Percentiles rank a stretch among this genome's conserved stretches.
Evolutionary conservation across 1,139 yeast species (phyloP).

Genomic region (Candida sanyaensis): DNA sequence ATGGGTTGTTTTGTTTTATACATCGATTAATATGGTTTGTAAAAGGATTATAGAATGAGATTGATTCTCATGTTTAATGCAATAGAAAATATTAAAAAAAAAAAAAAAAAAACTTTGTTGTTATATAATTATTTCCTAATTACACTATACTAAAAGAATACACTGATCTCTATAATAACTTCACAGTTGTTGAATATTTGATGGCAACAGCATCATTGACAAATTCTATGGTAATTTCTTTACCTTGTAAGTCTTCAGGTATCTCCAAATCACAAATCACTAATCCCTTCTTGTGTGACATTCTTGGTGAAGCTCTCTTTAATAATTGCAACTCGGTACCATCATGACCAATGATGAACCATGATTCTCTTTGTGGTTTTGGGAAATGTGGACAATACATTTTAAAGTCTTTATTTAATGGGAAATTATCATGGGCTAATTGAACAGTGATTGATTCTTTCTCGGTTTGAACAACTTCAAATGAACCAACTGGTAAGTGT

Average conservation of each 20-base stretch:
- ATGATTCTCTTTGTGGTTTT: conserved; percentile 88
- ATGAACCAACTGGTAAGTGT: conserved; percentile 50
- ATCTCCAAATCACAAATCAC: conserved; percentile 48
- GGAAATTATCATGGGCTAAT: conserved; percentile 55
- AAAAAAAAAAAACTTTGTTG: background rate
- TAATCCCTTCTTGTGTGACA: conserved; percentile 44
- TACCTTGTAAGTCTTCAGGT: conserved; percentile 51
- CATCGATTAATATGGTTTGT: background rate
- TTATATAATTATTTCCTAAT: background rate
- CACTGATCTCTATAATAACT: conserved; percentile 1
- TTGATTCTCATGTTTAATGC: background rate
- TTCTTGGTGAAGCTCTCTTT: conserved; percentile 67
- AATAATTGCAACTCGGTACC: conserved; percentile 55
- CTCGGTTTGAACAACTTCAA: conserved; percentile 33
- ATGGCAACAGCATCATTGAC: conserved; percentile 72
- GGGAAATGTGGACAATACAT: conserved; percentile 83
- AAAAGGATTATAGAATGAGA: background rate
- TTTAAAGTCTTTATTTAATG: conserved; percentile 59
- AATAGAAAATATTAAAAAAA: background rate
- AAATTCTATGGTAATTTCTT: conserved; percentile 44
- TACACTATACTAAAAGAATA: background rate
- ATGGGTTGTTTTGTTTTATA: background rate
- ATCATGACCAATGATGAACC: conserved; percentile 77
- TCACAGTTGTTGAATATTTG: conserved; percentile 24
- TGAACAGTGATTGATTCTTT: conserved; percentile 41